Evolutionary conservation across 257 asterid genomes (phyloP).

Genomic region (Phtheirospermum japonicum): DNA sequence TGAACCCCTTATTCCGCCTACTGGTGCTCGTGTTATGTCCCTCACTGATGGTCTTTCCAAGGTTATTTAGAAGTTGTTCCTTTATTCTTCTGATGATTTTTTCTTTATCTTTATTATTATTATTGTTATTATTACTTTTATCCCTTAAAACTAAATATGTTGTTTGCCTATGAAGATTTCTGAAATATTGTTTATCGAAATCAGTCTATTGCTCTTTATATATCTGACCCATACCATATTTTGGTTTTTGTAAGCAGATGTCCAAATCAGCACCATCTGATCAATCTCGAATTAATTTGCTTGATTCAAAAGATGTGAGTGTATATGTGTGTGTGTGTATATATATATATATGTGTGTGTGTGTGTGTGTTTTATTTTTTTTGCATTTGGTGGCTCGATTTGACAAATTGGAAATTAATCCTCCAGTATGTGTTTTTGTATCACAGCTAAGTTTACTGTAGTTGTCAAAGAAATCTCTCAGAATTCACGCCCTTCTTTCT

Average conservation of each 20-base stretch:
- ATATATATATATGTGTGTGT: no score
- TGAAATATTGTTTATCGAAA: neutral
- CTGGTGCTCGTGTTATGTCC: conserved; percentile 99
- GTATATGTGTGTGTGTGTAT: no score
- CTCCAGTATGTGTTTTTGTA: neutral
- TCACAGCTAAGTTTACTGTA: neutral
- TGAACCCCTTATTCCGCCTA: conserved; percentile 91
- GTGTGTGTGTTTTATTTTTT: no score
- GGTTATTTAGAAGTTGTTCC: conserved; percentile 44
- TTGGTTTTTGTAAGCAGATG: conserved; percentile 55
- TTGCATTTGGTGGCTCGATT: neutral
- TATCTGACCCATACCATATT: conserved; percentile 23
- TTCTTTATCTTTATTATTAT: neutral
- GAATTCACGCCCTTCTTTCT: neutral
- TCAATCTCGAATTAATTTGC: conserved; percentile 89
- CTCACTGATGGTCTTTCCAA: conserved; percentile 97
- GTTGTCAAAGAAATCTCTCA: conserved; percentile 1
- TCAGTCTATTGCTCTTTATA: neutral
- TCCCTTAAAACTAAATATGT: neutral
- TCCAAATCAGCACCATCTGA: conserved; percentile 97
- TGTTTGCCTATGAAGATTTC: neutral
- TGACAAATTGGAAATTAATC: no score
- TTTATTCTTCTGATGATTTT: neutral
- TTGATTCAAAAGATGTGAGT: conserved; percentile 88
- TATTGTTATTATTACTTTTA: no score